Conservation (phyloP, 306 rosid species). For the Neltuma alba region DNA sequence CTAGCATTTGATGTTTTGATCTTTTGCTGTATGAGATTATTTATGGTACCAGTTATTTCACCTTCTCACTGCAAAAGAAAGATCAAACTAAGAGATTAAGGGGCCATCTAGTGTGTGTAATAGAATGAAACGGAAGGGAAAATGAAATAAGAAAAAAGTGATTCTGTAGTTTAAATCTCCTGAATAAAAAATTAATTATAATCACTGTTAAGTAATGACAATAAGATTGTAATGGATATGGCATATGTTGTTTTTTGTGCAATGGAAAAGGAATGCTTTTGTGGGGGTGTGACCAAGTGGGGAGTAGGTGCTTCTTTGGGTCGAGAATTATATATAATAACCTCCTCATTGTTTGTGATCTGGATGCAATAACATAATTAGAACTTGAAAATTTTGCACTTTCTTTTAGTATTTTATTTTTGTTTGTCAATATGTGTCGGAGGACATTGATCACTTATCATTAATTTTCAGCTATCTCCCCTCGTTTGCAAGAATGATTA, state of each 20-base stretch:
- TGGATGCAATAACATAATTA: conserved; percentile 17
- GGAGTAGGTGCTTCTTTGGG: neutral
- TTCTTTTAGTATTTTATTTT: no score
- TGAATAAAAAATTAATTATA: neutral
- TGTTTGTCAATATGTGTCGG: neutral
- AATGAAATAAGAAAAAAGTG: neutral
- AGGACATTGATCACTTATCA: neutral
- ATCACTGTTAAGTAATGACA: neutral
- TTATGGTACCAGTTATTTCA: conserved; percentile 3
- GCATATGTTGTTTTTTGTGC: neutral
- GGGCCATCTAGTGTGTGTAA: no score
- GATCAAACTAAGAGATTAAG: conserved; percentile 18
- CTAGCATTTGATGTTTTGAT: conserved; percentile 24
- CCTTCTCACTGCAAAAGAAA: conserved; percentile 14
- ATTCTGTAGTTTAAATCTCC: neutral
- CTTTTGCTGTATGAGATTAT: neutral
- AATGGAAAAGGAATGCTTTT: neutral
- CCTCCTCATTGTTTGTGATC: conserved; percentile 23
- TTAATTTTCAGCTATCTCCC: neutral
- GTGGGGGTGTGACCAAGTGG: neutral
- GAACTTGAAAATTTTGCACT: neutral
- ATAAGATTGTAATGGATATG: neutral
- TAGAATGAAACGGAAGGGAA: neutral
- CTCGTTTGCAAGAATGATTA: neutral
- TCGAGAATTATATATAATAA: conserved; percentile 7